Conservation (phyloP, 164 flowering plant genomes). For the Tinospora cordifolia region DNA sequence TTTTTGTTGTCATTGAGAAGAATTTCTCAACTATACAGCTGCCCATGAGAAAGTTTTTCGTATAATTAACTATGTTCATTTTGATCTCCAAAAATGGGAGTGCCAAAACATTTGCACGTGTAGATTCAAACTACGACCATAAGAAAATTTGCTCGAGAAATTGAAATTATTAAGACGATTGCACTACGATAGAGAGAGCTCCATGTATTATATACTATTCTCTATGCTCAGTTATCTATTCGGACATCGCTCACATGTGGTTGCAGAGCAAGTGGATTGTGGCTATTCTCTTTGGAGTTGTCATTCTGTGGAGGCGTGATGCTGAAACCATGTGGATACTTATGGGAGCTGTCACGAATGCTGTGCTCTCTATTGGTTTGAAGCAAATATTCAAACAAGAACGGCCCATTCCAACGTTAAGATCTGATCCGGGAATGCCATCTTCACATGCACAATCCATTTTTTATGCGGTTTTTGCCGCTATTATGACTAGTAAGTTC, state of each 20-base stretch:
- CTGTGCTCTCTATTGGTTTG: conserved; percentile 43
- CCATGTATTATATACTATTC: no score
- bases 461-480: conserved; percentile 36
- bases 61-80: no score
- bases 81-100: no score
- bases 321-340: conserved; percentile 63
- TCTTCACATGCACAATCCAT: conserved; percentile 84
- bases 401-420: conserved; percentile 44
- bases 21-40: no score
- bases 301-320: conserved; percentile 75
- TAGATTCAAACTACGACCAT: no score
- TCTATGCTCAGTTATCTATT: not conserved
- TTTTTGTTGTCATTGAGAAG: no score
- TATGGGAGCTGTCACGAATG: conserved; percentile 58
- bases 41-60: no score
- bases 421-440: conserved; percentile 83
- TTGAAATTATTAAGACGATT: no score
- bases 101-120: no score
- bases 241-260: conserved; percentile 7
- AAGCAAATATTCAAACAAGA: conserved; percentile 67
- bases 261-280: conserved; percentile 91
- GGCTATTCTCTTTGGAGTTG: conserved; percentile 36
- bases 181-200: no score
- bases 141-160: no score
- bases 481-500: conserved; percentile 45